Percentiles rank a stretch among this genome's conserved stretches.
Conservation (phyloP, 108 stramenopile genomes). For the Aurantiochytrium sp. region DNA sequence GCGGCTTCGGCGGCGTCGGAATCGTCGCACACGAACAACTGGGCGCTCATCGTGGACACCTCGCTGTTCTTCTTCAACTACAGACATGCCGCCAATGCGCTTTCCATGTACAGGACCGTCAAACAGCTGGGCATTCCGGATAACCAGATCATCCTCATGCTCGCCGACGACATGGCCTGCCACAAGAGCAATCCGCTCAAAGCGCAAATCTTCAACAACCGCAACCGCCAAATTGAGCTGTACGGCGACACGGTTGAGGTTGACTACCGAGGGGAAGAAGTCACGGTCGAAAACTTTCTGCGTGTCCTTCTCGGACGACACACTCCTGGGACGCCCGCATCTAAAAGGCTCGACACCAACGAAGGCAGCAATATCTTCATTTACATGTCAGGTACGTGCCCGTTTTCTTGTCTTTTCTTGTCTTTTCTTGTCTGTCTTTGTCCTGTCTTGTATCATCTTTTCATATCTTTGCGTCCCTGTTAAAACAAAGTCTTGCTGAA, state of each 20-base stretch:
- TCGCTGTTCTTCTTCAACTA: constrained; percentile 87
- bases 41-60: constrained; percentile 68
- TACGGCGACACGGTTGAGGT: constrained; percentile 60
- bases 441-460: too few species aligned
- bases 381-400: constrained; percentile 42
- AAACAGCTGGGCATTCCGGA: constrained; percentile 59
- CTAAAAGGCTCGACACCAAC: constrained; percentile 7
- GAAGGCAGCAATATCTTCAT: constrained; percentile 55
- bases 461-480: too few species aligned
- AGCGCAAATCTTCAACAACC: background rate
- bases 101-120: constrained; percentile 62
- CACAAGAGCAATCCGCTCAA: constrained; percentile 45
- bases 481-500: background rate
- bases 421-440: too few species aligned
- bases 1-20: too few species aligned
- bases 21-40: background rate
- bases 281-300: constrained; percentile 80
- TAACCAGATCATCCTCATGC: constrained; percentile 73
- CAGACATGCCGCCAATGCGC: constrained; percentile 75
- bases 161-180: constrained; percentile 73
- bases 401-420: too few species aligned
- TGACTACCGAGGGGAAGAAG: constrained; percentile 85
- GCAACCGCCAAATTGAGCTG: constrained; percentile 57
- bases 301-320: constrained; percentile 57
- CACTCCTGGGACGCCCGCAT: constrained; percentile 26